A percentile compares a stretch with the other conserved stretches of the same genome.
phyloP scores from a whole-genome alignment of 495 filamentous ascomycete species.

The Poronia punctata region DNA sequence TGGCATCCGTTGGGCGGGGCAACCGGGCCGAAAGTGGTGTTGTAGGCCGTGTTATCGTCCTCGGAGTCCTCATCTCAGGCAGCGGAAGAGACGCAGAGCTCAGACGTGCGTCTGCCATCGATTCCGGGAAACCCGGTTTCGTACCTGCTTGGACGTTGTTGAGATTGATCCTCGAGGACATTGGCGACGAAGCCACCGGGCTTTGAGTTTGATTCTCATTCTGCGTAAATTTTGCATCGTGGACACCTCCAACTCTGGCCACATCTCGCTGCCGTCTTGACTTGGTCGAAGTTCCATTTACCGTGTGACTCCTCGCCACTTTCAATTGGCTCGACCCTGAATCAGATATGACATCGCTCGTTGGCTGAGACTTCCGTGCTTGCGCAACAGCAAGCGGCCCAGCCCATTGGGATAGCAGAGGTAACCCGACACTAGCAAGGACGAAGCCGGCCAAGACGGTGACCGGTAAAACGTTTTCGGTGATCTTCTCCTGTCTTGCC shows the following conservation, averaged over 20 bases:
- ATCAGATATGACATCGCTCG: conserved; percentile 49
- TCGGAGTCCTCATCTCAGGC: conserved; percentile 50
- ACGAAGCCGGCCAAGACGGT: conserved; percentile 66
- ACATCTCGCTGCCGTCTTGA: conserved; percentile 41
- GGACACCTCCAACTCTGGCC: conserved; percentile 30
- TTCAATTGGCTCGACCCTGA: conserved; percentile 35
- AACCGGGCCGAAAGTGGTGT: conserved; percentile 47
- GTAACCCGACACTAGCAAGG: conserved; percentile 52
- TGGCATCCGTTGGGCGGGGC: conserved; percentile 41
- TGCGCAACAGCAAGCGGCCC: conserved; percentile 69
- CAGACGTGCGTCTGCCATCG: conserved; percentile 42
- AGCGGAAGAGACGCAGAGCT: conserved; percentile 60
- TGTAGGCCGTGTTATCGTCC: conserved; percentile 33
- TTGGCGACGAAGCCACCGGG: conserved; percentile 10
- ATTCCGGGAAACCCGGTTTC: conserved; percentile 30
- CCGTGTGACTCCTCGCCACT: conserved; percentile 57
- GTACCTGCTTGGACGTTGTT: conserved; percentile 16
- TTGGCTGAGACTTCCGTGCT: conserved; percentile 57
- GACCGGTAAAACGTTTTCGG: conserved; percentile 66
- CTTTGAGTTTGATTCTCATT: conserved; percentile 23
- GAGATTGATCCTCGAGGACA: conserved; percentile 12
- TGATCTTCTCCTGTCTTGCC: conserved; percentile 57
- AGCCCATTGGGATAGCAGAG: conserved; percentile 50
- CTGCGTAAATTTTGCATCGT: conserved; percentile 26
- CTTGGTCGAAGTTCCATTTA: conserved; percentile 39